Conservation (phyloP, 2,329 filamentous ascomycete genomes). For the Chaetomium sp. region DNA sequence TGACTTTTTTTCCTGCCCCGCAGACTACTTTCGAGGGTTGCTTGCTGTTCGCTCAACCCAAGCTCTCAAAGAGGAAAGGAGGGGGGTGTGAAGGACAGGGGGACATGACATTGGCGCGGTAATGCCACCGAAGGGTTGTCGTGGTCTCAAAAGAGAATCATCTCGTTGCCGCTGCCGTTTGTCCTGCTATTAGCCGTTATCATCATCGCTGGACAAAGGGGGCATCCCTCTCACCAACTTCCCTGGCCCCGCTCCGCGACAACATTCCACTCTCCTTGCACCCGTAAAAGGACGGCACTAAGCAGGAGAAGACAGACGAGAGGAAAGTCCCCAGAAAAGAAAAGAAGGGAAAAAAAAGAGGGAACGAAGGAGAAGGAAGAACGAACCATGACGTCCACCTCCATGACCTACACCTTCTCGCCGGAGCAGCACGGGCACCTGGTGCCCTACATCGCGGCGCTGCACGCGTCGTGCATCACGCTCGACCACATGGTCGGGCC, state of each 20-base stretch:
- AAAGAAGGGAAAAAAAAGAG: neutral
- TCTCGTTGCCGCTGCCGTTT: neutral
- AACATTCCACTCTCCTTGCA: neutral
- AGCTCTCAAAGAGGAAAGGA: conserved; percentile 11
- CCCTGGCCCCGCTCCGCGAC: neutral
- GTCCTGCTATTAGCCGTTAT: neutral
- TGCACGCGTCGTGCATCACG: conserved; percentile 62
- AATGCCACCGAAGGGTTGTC: conserved; percentile 23
- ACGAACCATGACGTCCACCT: conserved; percentile 37
- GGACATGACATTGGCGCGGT: conserved; percentile 20
- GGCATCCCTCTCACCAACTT: neutral
- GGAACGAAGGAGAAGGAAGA: neutral
- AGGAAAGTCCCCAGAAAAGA: neutral
- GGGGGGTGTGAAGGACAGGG: conserved; percentile 15
- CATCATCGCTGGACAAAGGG: neutral
- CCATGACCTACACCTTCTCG: conserved; percentile 48
- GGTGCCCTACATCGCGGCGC: conserved; percentile 57
- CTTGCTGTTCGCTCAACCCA: neutral
- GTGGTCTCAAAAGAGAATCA: conserved; percentile 10
- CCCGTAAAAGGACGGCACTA: neutral
- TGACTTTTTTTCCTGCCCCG: conserved; percentile 21
- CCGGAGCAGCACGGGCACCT: conserved; percentile 52
- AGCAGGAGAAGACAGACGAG: neutral
- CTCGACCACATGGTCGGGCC: conserved; percentile 58
- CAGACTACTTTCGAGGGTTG: conserved; percentile 14